Conservation (phyloP, 768 basidiomycete genomes). For the Daedalea quercina region DNA sequence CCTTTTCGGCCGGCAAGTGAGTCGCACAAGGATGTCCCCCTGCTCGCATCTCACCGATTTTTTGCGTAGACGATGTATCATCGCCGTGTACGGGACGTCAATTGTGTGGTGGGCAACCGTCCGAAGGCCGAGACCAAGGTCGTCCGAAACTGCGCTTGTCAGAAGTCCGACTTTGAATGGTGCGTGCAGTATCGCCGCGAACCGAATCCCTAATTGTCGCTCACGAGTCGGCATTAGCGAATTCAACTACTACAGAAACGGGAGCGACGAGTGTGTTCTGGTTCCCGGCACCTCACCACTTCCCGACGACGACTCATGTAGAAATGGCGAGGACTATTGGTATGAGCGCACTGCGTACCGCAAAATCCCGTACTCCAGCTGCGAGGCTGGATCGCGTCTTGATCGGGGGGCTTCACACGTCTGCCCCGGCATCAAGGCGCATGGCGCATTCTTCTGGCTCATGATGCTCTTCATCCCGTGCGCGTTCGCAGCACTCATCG, state of each 20-base stretch:
- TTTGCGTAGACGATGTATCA: constrained; percentile 84
- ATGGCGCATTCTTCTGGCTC: constrained; percentile 80
- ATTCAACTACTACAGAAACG: constrained; percentile 80
- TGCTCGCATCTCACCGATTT: neutral
- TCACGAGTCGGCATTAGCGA: constrained; percentile 48
- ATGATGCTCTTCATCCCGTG: constrained; percentile 73
- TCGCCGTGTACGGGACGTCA: constrained; percentile 69
- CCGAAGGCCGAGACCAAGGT: constrained; percentile 45
- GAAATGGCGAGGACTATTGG: constrained; percentile 69
- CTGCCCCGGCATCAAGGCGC: constrained; percentile 78
- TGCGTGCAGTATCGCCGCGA: constrained; percentile 26
- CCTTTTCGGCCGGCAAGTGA: constrained; percentile 86
- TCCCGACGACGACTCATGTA: constrained; percentile 55
- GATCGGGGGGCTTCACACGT: constrained; percentile 69
- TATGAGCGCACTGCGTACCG: constrained; percentile 91
- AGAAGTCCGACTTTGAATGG: constrained; percentile 88
- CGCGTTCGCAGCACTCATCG: constrained; percentile 66
- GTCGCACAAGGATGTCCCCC: constrained; percentile 1
- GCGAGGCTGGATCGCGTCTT: constrained; percentile 71
- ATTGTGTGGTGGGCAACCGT: constrained; percentile 79
- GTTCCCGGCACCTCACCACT: constrained; percentile 63
- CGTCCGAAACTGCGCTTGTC: constrained; percentile 70
- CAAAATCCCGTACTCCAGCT: constrained; percentile 83
- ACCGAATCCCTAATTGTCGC: neutral
- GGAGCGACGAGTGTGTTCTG: constrained; percentile 68